Evolutionary conservation across 148 eudicot species (phyloP), one percentile per base, ranked within the genome.

Genomic region (Bassia scoparia): DNA sequence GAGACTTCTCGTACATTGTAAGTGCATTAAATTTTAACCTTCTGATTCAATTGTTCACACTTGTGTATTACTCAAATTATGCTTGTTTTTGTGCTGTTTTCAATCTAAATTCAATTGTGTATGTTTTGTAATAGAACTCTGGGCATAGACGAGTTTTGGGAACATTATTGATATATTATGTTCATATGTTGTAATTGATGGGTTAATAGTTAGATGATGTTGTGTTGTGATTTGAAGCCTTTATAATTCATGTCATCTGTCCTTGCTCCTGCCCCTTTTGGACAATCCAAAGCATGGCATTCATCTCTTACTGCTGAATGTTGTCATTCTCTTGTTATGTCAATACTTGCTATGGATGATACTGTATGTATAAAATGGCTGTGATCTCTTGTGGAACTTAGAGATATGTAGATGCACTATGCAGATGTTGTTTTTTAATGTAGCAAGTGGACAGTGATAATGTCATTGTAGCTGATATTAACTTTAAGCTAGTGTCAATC

Each of bases 1-100:
- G 7, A 29, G 87, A 80, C 30, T 79, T 84, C 75, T 74, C 83
- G 70, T 75, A 82, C 85, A 70, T 84, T 82, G 87, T 84, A 82
- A 82, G 87, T 41, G 46, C 46, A 41, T 41, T 7, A 41, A 41
- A 41, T 5, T 41, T 41, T 41, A n/a, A 5, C 9, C 12, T 41
- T 41, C 12, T 41, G 46, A 41, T 41, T 41, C 44, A 67, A 17
- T 73, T 49, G 70, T 46, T 37, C 26, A 63, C 34, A 11, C 26
- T 37, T 75, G 0, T 12, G 9, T 12, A 14, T 20, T 71, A 43
- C 56, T 66, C 3, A 15, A 70, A 5, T 17, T 65, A n/a, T 56
- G n/a, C 64, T 18, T 60, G 13, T 34, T 18, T 68, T n/a, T n/a
- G n/a, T n/a, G n/a, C n/a, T 44, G 56, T 34, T 50, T 70, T 71